phyloP scores from a whole-genome alignment of 2,329 filamentous ascomycete genomes.

The Xenoacremonium recifei region DNA sequence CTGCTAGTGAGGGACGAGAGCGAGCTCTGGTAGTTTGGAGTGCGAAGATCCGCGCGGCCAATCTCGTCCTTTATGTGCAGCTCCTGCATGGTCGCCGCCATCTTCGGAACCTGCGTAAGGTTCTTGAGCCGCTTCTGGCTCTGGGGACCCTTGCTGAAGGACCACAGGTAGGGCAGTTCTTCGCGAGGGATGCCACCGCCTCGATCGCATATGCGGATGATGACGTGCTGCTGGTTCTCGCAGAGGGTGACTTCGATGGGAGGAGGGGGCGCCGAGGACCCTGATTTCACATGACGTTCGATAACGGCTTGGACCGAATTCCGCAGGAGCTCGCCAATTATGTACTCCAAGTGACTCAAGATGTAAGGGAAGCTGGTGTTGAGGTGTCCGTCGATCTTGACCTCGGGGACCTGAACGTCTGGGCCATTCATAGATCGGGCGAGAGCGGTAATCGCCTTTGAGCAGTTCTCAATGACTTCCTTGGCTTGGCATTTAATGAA shows the following conservation, averaged over 20 bases:
- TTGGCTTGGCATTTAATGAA: conserved; percentile 90
- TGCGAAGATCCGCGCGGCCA: conserved; percentile 40
- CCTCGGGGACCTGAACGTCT: conserved; percentile 70
- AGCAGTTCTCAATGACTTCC: conserved; percentile 84
- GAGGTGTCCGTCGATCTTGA: conserved; percentile 80
- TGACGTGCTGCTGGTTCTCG: conserved; percentile 91
- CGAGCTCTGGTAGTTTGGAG: conserved; percentile 54
- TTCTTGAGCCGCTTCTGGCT: conserved; percentile 78
- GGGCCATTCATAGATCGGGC: conserved; percentile 73
- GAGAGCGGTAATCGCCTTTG: conserved; percentile 70
- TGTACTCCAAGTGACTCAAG: conserved; percentile 93
- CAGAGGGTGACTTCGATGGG: conserved; percentile 94
- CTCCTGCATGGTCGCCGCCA: conserved; percentile 93
- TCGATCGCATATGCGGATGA: conserved; percentile 92
- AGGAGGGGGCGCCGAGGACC: conserved; percentile 50
- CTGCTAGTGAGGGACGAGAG: conserved; percentile 77
- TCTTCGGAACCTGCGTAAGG: conserved; percentile 79
- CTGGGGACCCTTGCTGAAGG: conserved; percentile 89
- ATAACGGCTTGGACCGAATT: conserved; percentile 94
- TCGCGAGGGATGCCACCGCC: conserved; percentile 88
- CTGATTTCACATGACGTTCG: conserved; percentile 60
- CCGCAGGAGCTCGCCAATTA: conserved; percentile 88
- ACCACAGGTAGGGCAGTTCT: conserved; percentile 88
- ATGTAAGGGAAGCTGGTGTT: conserved; percentile 95
- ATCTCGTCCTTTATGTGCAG: conserved; percentile 53